These are phyloP conservation scores for Entophlyctis luteolus DNA, from an alignment of 192 early-diverging fungal genomes.

Conservation along the genomic window DNA sequence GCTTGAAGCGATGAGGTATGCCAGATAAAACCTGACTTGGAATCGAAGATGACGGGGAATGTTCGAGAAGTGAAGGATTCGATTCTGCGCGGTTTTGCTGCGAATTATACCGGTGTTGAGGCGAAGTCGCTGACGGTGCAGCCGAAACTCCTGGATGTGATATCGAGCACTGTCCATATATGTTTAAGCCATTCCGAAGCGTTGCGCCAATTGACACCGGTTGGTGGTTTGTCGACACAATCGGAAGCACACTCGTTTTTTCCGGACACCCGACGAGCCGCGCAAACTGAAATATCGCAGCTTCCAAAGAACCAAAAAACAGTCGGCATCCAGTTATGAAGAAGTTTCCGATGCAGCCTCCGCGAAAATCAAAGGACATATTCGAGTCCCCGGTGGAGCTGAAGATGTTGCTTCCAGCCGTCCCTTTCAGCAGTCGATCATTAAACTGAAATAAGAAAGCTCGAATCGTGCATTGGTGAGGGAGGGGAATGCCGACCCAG, in stretches of 20 bases:
- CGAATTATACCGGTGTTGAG: neutral
- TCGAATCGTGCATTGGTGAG: conserved; percentile 63
- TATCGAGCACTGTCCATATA: conserved; percentile 73
- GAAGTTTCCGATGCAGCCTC: conserved; percentile 75
- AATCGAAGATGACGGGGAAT: neutral
- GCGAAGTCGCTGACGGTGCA: conserved; percentile 27
- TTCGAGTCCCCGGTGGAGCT: conserved; percentile 1
- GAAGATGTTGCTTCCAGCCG: conserved; percentile 32
- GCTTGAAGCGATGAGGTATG: conserved; percentile 9
- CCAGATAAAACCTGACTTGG: too few species aligned
- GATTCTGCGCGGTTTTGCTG: neutral
- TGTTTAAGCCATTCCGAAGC: conserved; percentile 59
- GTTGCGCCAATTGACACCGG: conserved; percentile 58
- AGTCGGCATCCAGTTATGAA: conserved; percentile 72
- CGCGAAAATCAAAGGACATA: conserved; percentile 61
- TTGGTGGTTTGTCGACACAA: conserved; percentile 52
- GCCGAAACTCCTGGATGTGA: conserved; percentile 60
- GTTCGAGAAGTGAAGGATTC: neutral
- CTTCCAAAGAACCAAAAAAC: conserved; percentile 63
- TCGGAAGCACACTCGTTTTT: conserved; percentile 64
- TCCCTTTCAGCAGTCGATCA: conserved; percentile 57
- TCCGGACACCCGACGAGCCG: conserved; percentile 64
- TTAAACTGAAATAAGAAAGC: conserved; percentile 68
- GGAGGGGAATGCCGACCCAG: conserved; percentile 46
- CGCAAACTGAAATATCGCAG: conserved; percentile 72